Conservation (phyloP, 805 yeast genomes). For the Komagataella ulmi region DNA sequence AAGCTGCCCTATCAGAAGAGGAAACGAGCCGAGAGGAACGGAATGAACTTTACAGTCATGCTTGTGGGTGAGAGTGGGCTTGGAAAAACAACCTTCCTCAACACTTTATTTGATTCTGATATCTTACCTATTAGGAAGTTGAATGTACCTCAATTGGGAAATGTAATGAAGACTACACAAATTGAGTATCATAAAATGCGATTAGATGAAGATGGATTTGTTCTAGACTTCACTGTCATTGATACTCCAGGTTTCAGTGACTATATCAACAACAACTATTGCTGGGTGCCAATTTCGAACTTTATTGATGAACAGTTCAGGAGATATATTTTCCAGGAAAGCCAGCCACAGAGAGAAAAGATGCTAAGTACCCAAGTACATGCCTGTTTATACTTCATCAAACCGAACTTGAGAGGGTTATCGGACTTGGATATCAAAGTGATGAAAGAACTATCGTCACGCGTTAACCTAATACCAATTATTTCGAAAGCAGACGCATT, state of each 20-base stretch:
- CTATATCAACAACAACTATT: constrained; percentile 45
- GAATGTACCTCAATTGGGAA: constrained; percentile 7
- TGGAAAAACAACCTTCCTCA: constrained; percentile 66
- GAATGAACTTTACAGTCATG: constrained; percentile 70
- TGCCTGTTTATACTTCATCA: constrained; percentile 72
- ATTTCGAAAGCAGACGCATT: constrained; percentile 72
- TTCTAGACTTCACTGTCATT: constrained; percentile 43
- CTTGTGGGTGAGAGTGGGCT: constrained; percentile 80
- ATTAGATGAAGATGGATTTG: constrained; percentile 46
- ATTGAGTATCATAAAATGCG: constrained; percentile 27
- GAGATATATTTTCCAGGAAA: constrained; percentile 58
- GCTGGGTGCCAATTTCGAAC: constrained; percentile 57
- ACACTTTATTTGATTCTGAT: constrained; percentile 56
- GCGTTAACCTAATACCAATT: constrained; percentile 75
- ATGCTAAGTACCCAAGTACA: constrained; percentile 64
- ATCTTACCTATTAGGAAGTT: constrained; percentile 23
- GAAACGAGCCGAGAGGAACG: constrained; percentile 18
- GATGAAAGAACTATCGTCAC: constrained; percentile 53
- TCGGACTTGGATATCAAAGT: constrained; percentile 58
- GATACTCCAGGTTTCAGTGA: constrained; percentile 78
- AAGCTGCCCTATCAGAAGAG: not conserved
- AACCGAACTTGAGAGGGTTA: constrained; percentile 51
- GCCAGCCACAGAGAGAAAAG: constrained; percentile 48
- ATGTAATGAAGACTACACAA: constrained; percentile 14
- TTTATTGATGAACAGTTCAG: constrained; percentile 75